Conservation (phyloP, 2,329 filamentous ascomycete species). For the Monilinia fructigena region DNA sequence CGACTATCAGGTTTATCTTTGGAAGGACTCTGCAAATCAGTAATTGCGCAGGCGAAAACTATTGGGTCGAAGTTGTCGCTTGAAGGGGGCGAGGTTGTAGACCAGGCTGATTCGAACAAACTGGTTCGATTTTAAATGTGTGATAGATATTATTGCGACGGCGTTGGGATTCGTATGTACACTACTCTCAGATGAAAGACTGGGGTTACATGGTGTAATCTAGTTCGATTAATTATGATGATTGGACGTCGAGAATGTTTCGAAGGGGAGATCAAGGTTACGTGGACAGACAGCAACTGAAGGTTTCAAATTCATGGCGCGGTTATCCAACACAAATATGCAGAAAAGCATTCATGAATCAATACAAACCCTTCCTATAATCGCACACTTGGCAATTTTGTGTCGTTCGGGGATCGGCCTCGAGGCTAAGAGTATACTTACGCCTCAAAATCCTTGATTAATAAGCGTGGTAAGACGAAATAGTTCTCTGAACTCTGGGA, state of each 20-base stretch:
- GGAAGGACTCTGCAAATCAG: conserved; percentile 68
- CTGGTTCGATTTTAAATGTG: conserved; percentile 10
- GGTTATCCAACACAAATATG: neutral
- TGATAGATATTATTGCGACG: conserved; percentile 32
- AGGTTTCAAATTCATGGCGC: neutral
- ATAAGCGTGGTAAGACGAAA: neutral
- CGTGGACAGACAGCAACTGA: neutral
- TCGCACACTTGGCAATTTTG: neutral
- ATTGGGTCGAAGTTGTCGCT: conserved; percentile 69
- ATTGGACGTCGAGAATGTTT: conserved; percentile 6
- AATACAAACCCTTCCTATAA: conserved; percentile 3
- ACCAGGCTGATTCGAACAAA: neutral
- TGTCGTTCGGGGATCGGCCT: neutral
- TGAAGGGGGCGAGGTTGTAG: conserved; percentile 40
- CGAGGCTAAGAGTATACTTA: neutral
- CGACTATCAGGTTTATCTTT: conserved; percentile 70
- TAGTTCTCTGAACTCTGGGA: neutral
- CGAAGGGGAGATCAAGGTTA: neutral
- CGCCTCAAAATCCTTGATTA: neutral
- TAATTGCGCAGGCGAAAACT: conserved; percentile 73
- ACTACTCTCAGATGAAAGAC: conserved; percentile 6
- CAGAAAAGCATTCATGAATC: neutral
- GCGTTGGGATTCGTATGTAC: conserved; percentile 31
- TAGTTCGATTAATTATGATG: neutral
- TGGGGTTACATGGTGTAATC: conserved; percentile 5